phyloP scores from a whole-genome alignment of 2,329 filamentous ascomycete genomes.

The Tolypocladium album region DNA sequence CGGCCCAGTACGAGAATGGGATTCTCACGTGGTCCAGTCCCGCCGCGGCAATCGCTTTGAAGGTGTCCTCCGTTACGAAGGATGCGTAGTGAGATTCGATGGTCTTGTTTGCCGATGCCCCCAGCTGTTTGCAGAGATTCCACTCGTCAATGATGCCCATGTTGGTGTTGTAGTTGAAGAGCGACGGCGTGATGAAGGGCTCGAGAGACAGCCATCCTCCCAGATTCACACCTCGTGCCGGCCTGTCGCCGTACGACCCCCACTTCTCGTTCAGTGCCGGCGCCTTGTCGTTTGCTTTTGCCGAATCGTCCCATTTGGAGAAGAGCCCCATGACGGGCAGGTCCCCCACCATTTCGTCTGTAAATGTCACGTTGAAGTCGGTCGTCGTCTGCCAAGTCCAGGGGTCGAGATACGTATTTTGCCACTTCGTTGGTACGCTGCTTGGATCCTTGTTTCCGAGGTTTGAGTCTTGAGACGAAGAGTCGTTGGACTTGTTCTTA shows the following conservation, averaged over 20 bases:
- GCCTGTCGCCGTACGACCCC: constrained; percentile 63
- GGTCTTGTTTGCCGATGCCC: constrained; percentile 50
- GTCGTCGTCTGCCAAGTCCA: constrained; percentile 84
- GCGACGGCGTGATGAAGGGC: constrained; percentile 88
- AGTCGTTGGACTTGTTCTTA: constrained; percentile 39
- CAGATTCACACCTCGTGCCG: constrained; percentile 82
- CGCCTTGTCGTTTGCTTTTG: constrained; percentile 66
- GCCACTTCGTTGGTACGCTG: constrained; percentile 54
- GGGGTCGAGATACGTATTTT: constrained; percentile 73
- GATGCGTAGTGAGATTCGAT: constrained; percentile 88
- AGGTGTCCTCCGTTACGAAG: constrained; percentile 78
- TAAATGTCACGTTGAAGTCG: constrained; percentile 93
- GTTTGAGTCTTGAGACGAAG: constrained; percentile 18
- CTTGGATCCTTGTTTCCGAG: constrained; percentile 42
- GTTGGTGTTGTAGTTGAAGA: constrained; percentile 60
- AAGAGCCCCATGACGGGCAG: constrained; percentile 88
- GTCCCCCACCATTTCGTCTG: constrained; percentile 69
- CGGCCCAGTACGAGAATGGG: constrained; percentile 90
- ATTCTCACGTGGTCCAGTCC: constrained; percentile 97
- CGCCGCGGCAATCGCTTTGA: constrained; percentile 72
- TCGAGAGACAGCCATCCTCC: constrained; percentile 93
- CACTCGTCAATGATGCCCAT: constrained; percentile 78
- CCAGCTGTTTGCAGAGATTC: constrained; percentile 64
- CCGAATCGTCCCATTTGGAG: constrained; percentile 75
- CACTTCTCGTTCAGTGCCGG: constrained; percentile 67